These are phyloP conservation scores for Penicillium paneum DNA, from an alignment of 2,329 filamentous ascomycete species.

Conservation along the genomic window DNA sequence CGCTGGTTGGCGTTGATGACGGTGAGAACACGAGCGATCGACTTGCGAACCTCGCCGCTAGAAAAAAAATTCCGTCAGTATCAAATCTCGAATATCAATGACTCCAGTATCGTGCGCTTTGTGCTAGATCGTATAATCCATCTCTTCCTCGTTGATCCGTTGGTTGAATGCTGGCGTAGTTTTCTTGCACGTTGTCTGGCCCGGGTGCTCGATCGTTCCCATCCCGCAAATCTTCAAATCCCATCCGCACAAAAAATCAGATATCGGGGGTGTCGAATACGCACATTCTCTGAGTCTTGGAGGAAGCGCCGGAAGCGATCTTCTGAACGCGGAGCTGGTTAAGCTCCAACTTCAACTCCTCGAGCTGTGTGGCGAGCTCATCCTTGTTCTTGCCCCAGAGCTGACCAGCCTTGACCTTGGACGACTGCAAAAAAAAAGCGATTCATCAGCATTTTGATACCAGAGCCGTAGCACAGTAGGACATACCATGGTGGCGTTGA, in stretches of 20 bases:
- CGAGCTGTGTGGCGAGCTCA: constrained; percentile 91
- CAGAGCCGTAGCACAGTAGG: constrained; percentile 13
- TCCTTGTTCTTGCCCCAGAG: constrained; percentile 99
- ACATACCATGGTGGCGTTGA: constrained; percentile 46
- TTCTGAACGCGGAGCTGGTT: constrained; percentile 97
- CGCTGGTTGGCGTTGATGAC: constrained; percentile 99
- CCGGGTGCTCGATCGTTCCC: constrained; percentile 3
- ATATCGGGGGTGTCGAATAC: constrained; percentile 38
- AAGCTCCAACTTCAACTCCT: constrained; percentile 93
- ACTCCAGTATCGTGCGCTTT: not conserved
- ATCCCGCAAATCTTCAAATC: constrained; percentile 14
- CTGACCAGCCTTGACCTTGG: constrained; percentile 87
- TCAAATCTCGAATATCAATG: constrained; percentile 6
- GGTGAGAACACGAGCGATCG: constrained; percentile 96
- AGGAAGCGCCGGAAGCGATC: constrained; percentile 85
- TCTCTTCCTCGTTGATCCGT: not conserved
- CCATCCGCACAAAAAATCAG: constrained; percentile 13
- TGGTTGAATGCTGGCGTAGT: not conserved
- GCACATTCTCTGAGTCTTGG: constrained; percentile 98
- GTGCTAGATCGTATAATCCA: not conserved
- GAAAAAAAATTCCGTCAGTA: constrained; percentile 30
- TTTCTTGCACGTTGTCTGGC: constrained; percentile 1
- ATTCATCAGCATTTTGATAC: constrained; percentile 22
- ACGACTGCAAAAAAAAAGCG: constrained; percentile 49
- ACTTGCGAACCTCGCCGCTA: constrained; percentile 99